These are phyloP conservation scores for Nephelium lappaceum DNA, from an alignment of 345 rosid genomes.

Conservation along the genomic window DNA sequence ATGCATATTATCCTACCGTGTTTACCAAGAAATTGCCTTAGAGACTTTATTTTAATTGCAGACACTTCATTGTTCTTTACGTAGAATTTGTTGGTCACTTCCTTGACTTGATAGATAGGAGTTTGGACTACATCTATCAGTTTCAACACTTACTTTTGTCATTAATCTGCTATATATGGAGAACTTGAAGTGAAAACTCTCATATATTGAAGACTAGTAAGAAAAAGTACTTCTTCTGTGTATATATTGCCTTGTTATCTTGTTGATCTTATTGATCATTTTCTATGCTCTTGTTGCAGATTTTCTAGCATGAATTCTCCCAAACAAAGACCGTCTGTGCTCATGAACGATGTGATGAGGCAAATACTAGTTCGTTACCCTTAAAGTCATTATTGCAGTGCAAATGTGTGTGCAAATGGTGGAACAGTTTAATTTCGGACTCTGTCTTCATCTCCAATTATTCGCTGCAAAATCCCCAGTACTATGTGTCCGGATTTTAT, in stretches of 20 bases:
- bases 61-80: not conserved
- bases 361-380: slow-evolving; percentile 18
- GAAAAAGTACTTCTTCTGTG: not conserved
- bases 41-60: not conserved
- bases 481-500: slow-evolving; percentile 28
- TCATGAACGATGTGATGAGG: slow-evolving; percentile 8
- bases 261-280: not conserved
- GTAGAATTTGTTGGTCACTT: not conserved
- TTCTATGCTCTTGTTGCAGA: slow-evolving; percentile 1
- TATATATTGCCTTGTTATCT: not conserved
- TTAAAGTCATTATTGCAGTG: slow-evolving; percentile 26
- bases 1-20: not conserved
- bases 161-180: not conserved
- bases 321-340: not conserved
- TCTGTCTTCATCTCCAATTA: slow-evolving; percentile 23
- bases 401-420: slow-evolving; percentile 34
- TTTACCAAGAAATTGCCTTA: not conserved
- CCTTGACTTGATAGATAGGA: not conserved
- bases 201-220: not conserved
- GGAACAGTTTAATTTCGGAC: slow-evolving; percentile 29
- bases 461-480: slow-evolving; percentile 14
- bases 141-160: not conserved
- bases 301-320: not conserved
- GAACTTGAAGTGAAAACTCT: not conserved
- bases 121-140: not conserved